Percentiles rank a stretch among this genome's conserved stretches.
phyloP scores from a whole-genome alignment of 1,284 basidiomycete genomes.

The Coniferiporia sulphurascens region DNA sequence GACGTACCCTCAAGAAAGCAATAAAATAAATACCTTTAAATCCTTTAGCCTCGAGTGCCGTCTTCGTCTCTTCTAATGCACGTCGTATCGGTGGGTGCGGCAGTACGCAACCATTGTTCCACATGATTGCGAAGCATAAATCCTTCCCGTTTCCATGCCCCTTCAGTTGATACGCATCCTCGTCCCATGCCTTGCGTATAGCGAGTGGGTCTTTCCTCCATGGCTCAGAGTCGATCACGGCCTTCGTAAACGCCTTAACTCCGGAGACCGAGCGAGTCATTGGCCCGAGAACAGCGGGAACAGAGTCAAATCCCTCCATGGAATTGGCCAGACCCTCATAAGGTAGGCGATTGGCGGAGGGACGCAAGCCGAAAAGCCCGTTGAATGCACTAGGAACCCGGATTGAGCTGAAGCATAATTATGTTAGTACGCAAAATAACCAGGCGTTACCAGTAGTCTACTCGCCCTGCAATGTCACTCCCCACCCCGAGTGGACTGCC shows the following conservation, averaged over 20 bases:
- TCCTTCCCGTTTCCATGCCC: slow-evolving; percentile 53
- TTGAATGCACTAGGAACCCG: slow-evolving; percentile 65
- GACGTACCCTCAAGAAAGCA: neutral
- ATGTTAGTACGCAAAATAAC: neutral
- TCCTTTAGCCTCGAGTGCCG: slow-evolving; percentile 57
- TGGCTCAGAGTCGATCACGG: slow-evolving; percentile 48
- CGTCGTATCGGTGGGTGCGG: slow-evolving; percentile 70
- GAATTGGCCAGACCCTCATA: slow-evolving; percentile 58
- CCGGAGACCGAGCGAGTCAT: slow-evolving; percentile 53
- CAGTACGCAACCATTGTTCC: slow-evolving; percentile 53
- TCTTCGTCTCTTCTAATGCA: slow-evolving; percentile 54
- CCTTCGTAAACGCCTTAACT: slow-evolving; percentile 59
- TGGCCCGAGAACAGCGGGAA: slow-evolving; percentile 71
- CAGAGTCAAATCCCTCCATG: slow-evolving; percentile 64
- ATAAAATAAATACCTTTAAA: slow-evolving; percentile 46
- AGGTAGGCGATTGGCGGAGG: slow-evolving; percentile 66
- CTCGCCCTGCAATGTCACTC: slow-evolving; percentile 61
- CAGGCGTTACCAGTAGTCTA: neutral
- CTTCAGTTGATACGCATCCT: slow-evolving; percentile 48
- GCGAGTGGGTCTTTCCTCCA: slow-evolving; percentile 67
- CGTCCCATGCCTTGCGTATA: slow-evolving; percentile 59
- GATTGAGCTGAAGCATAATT: slow-evolving; percentile 41
- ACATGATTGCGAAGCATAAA: slow-evolving; percentile 59
- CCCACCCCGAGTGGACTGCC: slow-evolving; percentile 63
- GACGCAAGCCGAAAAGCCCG: slow-evolving; percentile 66